Percentiles rank a stretch among this genome's conserved stretches.
Evolutionary conservation across 768 basidiomycete genomes (phyloP).

Genomic region (Boletus subcaerulescens): DNA sequence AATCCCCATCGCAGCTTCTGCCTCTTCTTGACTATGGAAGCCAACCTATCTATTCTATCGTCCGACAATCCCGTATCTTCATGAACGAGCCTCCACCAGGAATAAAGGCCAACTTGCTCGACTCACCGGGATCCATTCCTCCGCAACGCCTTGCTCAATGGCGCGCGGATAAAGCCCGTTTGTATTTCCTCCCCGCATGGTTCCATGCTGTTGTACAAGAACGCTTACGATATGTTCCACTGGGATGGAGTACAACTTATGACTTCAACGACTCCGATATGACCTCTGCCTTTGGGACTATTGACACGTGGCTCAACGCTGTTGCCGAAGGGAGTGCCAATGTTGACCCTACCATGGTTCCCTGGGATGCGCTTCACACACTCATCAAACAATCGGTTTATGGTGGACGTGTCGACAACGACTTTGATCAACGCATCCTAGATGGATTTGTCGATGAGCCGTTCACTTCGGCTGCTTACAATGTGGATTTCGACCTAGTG

Average conservation of each 20-base stretch:
- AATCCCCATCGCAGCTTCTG: slow-evolving; percentile 90
- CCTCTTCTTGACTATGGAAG: slow-evolving; percentile 97
- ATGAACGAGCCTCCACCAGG: slow-evolving; percentile 99
- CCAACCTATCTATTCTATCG: slow-evolving; percentile 88
- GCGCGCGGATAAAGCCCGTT: slow-evolving; percentile 86
- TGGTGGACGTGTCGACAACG: slow-evolving; percentile 89
- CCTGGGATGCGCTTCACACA: slow-evolving; percentile 93
- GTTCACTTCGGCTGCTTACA: slow-evolving; percentile 87
- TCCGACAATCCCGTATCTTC: slow-evolving; percentile 91
- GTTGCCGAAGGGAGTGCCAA: slow-evolving; percentile 88
- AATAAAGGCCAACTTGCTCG: slow-evolving; percentile 92
- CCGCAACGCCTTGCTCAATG: slow-evolving; percentile 74
- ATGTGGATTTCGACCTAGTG: slow-evolving; percentile 89
- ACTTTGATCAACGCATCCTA: slow-evolving; percentile 90
- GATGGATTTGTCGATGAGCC: slow-evolving; percentile 90
- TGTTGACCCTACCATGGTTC: slow-evolving; percentile 86
- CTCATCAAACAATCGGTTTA: slow-evolving; percentile 96
- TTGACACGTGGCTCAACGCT: slow-evolving; percentile 83
- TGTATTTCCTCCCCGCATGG: slow-evolving; percentile 97
- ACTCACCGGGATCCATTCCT: slow-evolving; percentile 76
- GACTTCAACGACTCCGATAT: slow-evolving; percentile 99
- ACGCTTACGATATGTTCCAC: slow-evolving; percentile 89
- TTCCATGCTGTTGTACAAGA: slow-evolving; percentile 99
- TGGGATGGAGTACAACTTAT: slow-evolving; percentile 96
- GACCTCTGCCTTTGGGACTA: slow-evolving; percentile 86